phyloP scores from a whole-genome alignment of 164 flowering plant species.

The Vitis labrusca region DNA sequence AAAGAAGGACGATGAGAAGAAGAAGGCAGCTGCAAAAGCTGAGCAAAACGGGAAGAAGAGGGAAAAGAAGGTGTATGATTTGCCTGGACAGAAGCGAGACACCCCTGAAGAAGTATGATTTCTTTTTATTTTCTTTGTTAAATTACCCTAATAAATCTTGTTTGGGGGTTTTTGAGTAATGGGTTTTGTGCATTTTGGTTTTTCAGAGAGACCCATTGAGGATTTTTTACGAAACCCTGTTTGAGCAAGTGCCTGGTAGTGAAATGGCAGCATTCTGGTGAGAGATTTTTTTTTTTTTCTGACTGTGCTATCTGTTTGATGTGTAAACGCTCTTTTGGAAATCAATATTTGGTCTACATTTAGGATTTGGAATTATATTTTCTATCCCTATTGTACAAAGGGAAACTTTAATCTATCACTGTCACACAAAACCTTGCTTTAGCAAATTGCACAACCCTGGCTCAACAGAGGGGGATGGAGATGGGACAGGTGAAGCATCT shows the following conservation, averaged over 20 bases:
- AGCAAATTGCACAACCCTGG: too few relatives aligned
- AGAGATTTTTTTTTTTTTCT: slow-evolving; percentile 13
- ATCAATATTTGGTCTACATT: too few relatives aligned
- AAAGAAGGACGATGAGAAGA: slow-evolving; percentile 26
- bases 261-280: slow-evolving; percentile 96
- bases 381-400: too few relatives aligned
- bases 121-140: neutral
- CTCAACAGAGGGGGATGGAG: too few relatives aligned
- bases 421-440: too few relatives aligned
- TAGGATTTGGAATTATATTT: too few relatives aligned
- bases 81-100: slow-evolving; percentile 96
- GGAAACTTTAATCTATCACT: too few relatives aligned
- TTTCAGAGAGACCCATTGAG: slow-evolving; percentile 92
- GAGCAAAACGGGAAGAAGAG: slow-evolving; percentile 43
- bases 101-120: slow-evolving; percentile 76
- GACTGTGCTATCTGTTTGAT: neutral
- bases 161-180: slow-evolving; percentile 1
- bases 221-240: slow-evolving; percentile 80
- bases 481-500: too few relatives aligned
- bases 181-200: slow-evolving; percentile 16
- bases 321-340: too few relatives aligned
- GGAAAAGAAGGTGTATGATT: slow-evolving; percentile 74
- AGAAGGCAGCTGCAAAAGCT: slow-evolving; percentile 17
- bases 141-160: neutral
- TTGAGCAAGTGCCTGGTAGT: slow-evolving; percentile 69